Evolutionary conservation across 768 basidiomycete genomes (phyloP).

Genomic region (Sarcodon aspratus): DNA sequence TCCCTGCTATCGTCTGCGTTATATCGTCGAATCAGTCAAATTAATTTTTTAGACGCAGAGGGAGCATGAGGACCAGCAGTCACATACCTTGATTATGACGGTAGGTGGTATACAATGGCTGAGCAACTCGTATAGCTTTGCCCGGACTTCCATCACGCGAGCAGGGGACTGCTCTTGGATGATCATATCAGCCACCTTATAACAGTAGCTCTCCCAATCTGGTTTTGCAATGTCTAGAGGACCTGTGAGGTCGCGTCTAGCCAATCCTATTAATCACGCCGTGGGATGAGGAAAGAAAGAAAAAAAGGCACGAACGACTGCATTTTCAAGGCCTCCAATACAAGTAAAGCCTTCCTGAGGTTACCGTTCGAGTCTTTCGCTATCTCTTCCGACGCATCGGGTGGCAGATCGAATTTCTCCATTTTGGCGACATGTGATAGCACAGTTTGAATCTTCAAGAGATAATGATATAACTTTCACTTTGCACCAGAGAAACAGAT

Average conservation of each 20-base stretch:
- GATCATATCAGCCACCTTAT: constrained; percentile 85
- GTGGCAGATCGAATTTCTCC: constrained; percentile 74
- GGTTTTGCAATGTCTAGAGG: constrained; percentile 78
- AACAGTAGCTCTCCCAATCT: constrained; percentile 98
- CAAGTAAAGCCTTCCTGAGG: constrained; percentile 87
- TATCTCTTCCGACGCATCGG: constrained; percentile 65
- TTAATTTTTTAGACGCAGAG: constrained; percentile 1
- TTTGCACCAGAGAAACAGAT: background rate
- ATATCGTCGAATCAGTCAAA: background rate
- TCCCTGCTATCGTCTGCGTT: constrained; percentile 77
- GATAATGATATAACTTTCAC: background rate
- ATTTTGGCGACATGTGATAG: constrained; percentile 70
- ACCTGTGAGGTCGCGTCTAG: constrained; percentile 74
- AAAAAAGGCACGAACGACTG: constrained; percentile 56
- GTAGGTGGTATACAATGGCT: constrained; percentile 96
- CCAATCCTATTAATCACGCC: background rate
- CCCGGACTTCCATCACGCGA: constrained; percentile 83
- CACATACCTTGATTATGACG: constrained; percentile 73
- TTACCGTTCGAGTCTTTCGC: constrained; percentile 79
- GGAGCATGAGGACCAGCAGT: background rate
- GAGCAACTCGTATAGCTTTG: constrained; percentile 89
- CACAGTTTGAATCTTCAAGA: constrained; percentile 64
- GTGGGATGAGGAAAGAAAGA: background rate
- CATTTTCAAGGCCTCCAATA: constrained; percentile 94
- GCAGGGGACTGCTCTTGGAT: constrained; percentile 83